These are phyloP conservation scores for Daldinia decipiens DNA, from an alignment of 495 filamentous ascomycete genomes.

Conservation along the genomic window DNA sequence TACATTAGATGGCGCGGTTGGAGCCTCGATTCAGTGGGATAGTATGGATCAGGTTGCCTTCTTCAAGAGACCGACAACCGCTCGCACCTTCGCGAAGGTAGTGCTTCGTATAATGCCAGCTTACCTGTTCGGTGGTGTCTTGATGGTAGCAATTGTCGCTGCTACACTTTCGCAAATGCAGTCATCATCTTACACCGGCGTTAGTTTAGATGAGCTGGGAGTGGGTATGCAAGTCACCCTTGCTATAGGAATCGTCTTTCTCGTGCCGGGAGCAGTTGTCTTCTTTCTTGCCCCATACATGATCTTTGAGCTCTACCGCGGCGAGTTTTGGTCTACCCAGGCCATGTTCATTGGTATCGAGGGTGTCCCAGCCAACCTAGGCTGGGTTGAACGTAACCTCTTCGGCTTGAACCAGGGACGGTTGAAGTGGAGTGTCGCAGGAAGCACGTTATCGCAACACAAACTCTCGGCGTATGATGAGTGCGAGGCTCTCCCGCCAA, in stretches of 20 bases:
- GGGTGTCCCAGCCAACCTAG: not conserved
- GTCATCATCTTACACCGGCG: not conserved
- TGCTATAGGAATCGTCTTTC: not conserved
- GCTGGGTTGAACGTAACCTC: not conserved
- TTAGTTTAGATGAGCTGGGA: not conserved
- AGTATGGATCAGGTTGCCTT: not conserved
- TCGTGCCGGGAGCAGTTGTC: not conserved
- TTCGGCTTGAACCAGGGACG: not conserved
- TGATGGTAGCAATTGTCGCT: not conserved
- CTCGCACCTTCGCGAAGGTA: not conserved
- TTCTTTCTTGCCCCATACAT: not conserved
- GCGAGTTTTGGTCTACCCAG: not conserved
- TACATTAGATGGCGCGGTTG: not conserved
- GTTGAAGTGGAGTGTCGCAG: not conserved
- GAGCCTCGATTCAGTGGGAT: not conserved
- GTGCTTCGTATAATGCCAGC: not conserved
- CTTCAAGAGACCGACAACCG: not conserved
- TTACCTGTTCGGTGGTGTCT: not conserved
- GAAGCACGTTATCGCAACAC: not conserved
- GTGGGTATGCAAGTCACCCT: not conserved
- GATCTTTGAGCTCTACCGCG: constrained; percentile 4
- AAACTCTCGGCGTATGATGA: not conserved
- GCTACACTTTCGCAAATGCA: not conserved
- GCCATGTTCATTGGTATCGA: constrained; percentile 1
- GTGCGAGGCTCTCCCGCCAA: constrained; percentile 3